Percentiles rank a stretch among this genome's conserved stretches.
Evolutionary conservation across 2,329 filamentous ascomycete species (phyloP).

Genomic region (Bertia moriformis): DNA sequence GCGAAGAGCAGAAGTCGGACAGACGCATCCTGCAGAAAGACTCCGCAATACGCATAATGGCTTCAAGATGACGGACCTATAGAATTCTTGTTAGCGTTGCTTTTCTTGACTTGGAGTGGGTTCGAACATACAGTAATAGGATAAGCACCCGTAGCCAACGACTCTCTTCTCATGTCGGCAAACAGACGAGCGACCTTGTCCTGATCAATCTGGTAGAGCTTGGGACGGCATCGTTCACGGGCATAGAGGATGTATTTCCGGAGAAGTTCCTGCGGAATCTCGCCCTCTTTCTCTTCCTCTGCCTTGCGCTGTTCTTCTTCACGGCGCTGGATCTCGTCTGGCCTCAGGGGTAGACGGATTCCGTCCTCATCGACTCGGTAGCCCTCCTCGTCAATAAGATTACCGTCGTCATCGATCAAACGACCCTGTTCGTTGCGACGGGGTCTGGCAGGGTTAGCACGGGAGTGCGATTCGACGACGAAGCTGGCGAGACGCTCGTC

Average conservation of each 20-base stretch:
- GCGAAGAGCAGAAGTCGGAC: slow-evolving; percentile 80
- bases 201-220: slow-evolving; percentile 93
- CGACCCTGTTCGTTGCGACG: not conserved
- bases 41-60: slow-evolving; percentile 89
- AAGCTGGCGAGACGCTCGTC: slow-evolving; percentile 89
- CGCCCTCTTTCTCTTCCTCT: slow-evolving; percentile 32
- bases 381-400: slow-evolving; percentile 29
- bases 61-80: slow-evolving; percentile 93
- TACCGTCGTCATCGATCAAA: slow-evolving; percentile 13
- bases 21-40: slow-evolving; percentile 94
- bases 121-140: slow-evolving; percentile 88
- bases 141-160: slow-evolving; percentile 84
- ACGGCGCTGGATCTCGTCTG: slow-evolving; percentile 16
- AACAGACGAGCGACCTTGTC: slow-evolving; percentile 92
- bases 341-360: slow-evolving; percentile 1
- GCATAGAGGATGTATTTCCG: slow-evolving; percentile 96
- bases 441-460: slow-evolving; percentile 55
- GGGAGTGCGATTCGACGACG: slow-evolving; percentile 84
- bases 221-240: slow-evolving; percentile 74
- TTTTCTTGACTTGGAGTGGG: not conserved
- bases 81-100: slow-evolving; percentile 7
- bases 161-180: slow-evolving; percentile 89
- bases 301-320: slow-evolving; percentile 8
- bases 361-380: slow-evolving; percentile 25
- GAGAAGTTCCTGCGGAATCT: slow-evolving; percentile 79